Conservation (phyloP, 2,329 filamentous ascomycete genomes). For the Phaeosphaeriaceae sp. region DNA sequence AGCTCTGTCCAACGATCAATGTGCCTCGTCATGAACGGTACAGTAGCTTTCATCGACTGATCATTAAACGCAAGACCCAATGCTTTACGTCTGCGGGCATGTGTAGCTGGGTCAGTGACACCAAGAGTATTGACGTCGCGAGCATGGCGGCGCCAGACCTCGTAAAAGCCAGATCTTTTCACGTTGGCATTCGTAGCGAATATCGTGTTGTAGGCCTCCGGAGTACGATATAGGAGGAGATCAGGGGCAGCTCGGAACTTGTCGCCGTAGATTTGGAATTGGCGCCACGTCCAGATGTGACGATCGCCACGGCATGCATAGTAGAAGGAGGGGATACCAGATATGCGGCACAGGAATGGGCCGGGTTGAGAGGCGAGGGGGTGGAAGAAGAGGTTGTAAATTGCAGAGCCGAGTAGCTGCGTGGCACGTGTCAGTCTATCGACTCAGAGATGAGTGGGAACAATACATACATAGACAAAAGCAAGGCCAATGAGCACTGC, state of each 20-base stretch:
- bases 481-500: background rate
- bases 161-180: constrained; percentile 11
- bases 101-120: constrained; percentile 5
- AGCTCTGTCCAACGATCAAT: constrained; percentile 17
- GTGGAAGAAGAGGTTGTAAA: constrained; percentile 15
- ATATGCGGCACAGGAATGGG: constrained; percentile 7
- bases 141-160: constrained; percentile 2
- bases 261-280: constrained; percentile 6
- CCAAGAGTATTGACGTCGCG: constrained; percentile 6
- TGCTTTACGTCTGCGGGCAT: constrained; percentile 7
- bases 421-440: background rate
- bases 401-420: background rate
- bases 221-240: constrained; percentile 8
- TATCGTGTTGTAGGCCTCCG: constrained; percentile 5
- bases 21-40: constrained; percentile 11
- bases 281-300: constrained; percentile 20
- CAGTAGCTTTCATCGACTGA: constrained; percentile 5
- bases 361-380: constrained; percentile 8
- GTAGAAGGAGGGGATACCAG: constrained; percentile 9
- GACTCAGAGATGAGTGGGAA: background rate
- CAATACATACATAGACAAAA: background rate
- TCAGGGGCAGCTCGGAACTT: constrained; percentile 11
- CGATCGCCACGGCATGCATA: constrained; percentile 10
- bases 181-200: constrained; percentile 16
- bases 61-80: constrained; percentile 8